Conservation (phyloP, 768 basidiomycete genomes). For the Porpolomopsis calyptriformis region DNA sequence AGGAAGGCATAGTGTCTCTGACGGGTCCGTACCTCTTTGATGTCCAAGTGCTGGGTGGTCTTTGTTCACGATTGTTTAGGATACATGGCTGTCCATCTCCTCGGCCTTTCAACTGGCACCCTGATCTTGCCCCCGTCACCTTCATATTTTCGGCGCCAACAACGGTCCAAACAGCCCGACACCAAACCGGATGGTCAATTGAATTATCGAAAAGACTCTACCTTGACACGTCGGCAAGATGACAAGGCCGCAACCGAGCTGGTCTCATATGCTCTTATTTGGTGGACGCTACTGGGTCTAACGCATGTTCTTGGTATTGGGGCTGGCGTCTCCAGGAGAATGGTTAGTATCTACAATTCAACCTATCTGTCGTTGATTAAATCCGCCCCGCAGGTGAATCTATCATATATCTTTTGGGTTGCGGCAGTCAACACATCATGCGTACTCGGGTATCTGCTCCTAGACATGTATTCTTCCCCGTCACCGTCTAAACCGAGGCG, state of each 20-base stretch:
- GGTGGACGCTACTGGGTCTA: constrained; percentile 57
- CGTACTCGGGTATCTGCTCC: constrained; percentile 65
- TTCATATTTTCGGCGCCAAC: constrained; percentile 53
- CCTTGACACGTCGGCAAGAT: constrained; percentile 40
- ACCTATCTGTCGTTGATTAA: neutral
- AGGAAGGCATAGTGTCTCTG: constrained; percentile 83
- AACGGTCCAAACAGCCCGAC: constrained; percentile 18
- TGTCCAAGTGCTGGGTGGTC: neutral
- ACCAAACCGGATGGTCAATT: constrained; percentile 9
- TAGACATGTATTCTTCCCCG: constrained; percentile 66
- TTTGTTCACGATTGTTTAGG: constrained; percentile 32
- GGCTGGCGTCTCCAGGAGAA: constrained; percentile 35
- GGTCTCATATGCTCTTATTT: constrained; percentile 63
- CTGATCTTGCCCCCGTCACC: constrained; percentile 72
- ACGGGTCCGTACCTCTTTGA: constrained; percentile 33
- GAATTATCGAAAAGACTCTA: constrained; percentile 8
- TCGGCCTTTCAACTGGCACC: constrained; percentile 77
- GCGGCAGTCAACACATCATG: constrained; percentile 82
- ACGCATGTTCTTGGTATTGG: constrained; percentile 30
- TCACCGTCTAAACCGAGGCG: constrained; percentile 21
- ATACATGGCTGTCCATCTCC: constrained; percentile 81
- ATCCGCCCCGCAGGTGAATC: constrained; percentile 56
- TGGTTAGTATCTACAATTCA: constrained; percentile 23
- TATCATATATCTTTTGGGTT: constrained; percentile 84
- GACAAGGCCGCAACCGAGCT: constrained; percentile 71